These are phyloP conservation scores for Arabidopsis thaliana DNA, from an alignment of 345 rosid genomes.

Conservation along the genomic window TAIR10.1 NC_003074.8:7071501-7072000, in stretches of 20 bases:
- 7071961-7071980: neutral
- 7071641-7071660: conserved; percentile 71
- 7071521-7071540: conserved; percentile 20
- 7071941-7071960: neutral
- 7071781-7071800: conserved; percentile 61
- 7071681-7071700: conserved; percentile 76
- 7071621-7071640: conserved; percentile 76
- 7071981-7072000: conserved; percentile 13
- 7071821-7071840: conserved; percentile 61
- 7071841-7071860: conserved; percentile 67
- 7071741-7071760: conserved; percentile 56
- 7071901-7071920: conserved; percentile 6
- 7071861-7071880: conserved; percentile 63
- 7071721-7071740: conserved; percentile 74
- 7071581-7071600: conserved; percentile 54
- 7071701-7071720: conserved; percentile 60
- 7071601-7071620: conserved; percentile 88
- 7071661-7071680: conserved; percentile 67
- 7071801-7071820: conserved; percentile 62
- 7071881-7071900: neutral
- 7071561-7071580: conserved; percentile 51
- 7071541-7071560: conserved; percentile 32
- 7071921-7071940: neutral
- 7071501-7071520: neutral
- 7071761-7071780: conserved; percentile 83